Evolutionary conservation across 768 basidiomycete species (phyloP).

Genomic region (Serendipita sp.): DNA sequence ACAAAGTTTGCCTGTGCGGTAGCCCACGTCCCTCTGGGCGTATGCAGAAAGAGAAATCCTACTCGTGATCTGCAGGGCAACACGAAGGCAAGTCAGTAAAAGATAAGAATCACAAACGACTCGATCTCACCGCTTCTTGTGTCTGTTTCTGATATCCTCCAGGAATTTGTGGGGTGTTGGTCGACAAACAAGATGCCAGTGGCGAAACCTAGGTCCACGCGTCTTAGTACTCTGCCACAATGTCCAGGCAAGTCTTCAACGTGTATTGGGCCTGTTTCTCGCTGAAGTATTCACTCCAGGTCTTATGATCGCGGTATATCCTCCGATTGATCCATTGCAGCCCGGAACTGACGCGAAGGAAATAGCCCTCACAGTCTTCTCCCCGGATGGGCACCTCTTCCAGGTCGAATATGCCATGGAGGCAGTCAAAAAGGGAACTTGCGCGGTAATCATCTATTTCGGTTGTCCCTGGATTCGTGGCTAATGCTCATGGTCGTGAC

Average conservation of each 20-base stretch:
- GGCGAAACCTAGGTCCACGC: neutral
- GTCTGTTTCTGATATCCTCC: neutral
- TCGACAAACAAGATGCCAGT: neutral
- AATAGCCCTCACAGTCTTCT: constrained; percentile 90
- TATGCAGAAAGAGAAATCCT: no score
- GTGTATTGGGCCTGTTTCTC: neutral
- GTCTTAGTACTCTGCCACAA: neutral
- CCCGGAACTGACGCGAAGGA: neutral
- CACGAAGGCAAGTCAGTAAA: neutral
- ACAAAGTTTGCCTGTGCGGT: no score
- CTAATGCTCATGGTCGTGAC: constrained; percentile 9
- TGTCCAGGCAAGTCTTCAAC: neutral
- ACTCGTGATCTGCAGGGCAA: no score
- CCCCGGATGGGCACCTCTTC: constrained; percentile 96
- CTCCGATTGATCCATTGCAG: neutral
- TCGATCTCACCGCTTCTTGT: neutral
- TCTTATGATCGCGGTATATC: constrained; percentile 86
- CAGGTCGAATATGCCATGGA: constrained; percentile 99
- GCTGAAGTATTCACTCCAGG: constrained; percentile 29
- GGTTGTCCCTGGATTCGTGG: neutral
- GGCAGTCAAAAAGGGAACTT: constrained; percentile 92
- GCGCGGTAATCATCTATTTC: constrained; percentile 48
- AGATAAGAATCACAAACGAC: neutral
- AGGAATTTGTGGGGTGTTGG: neutral
- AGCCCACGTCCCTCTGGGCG: no score